Conservation (phyloP, 352 stramenopile species). For the Pythium volutum region DNA sequence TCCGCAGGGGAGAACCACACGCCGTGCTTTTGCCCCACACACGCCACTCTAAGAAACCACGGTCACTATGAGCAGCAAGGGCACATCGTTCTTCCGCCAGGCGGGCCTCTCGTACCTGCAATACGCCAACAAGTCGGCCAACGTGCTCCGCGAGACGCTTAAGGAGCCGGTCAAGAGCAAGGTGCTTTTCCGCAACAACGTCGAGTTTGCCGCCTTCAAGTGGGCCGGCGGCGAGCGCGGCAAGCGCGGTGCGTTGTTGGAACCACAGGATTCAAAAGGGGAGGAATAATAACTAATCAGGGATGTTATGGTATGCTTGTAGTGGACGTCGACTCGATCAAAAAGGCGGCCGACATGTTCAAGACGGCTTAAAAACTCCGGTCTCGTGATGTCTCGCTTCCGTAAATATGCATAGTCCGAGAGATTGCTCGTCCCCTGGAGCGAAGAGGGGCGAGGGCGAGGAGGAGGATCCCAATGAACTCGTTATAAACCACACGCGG, state of each 20-base stretch:
- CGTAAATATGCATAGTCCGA: constrained; percentile 28
- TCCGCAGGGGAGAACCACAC: constrained; percentile 24
- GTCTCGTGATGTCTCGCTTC: constrained; percentile 6
- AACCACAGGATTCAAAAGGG: not conserved
- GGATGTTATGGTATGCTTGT: constrained; percentile 11
- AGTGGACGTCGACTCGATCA: constrained; percentile 80
- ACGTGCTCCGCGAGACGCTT: constrained; percentile 63
- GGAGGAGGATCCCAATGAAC: too few relatives aligned
- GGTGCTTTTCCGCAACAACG: constrained; percentile 58
- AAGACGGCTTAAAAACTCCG: constrained; percentile 59
- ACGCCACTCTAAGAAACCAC: constrained; percentile 3
- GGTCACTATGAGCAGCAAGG: constrained; percentile 58
- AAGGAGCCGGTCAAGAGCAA: constrained; percentile 90
- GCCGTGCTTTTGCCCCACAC: not conserved
- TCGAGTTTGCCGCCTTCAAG: constrained; percentile 86
- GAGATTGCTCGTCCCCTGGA: not conserved
- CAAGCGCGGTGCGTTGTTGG: constrained; percentile 46
- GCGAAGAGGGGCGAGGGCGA: too few relatives aligned
- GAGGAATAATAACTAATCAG: not conserved
- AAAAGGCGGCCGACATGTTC: constrained; percentile 78
- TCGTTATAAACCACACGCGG: too few relatives aligned
- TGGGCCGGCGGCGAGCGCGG: constrained; percentile 80
- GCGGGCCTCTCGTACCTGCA: constrained; percentile 85
- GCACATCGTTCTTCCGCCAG: constrained; percentile 86
- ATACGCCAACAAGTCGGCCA: constrained; percentile 86